These are phyloP conservation scores for Clavariopsis aquatica DNA, from an alignment of 495 filamentous ascomycete genomes.

Conservation along the genomic window DNA sequence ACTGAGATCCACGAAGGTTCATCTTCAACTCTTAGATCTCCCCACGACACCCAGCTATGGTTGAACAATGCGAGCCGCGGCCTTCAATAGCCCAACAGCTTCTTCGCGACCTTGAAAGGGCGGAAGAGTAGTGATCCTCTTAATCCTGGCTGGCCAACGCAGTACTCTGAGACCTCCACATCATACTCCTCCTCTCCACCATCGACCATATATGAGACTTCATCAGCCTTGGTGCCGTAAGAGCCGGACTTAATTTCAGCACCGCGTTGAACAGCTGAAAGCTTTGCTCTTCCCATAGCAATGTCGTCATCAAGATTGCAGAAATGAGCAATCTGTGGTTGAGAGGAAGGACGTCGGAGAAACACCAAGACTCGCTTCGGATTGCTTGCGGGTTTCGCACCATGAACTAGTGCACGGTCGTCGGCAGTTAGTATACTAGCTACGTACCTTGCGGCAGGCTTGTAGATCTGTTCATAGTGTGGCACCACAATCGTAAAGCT, in stretches of 20 bases:
- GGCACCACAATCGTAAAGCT: not conserved
- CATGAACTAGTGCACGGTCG: not conserved
- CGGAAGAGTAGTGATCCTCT: not conserved
- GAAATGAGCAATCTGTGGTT: not conserved
- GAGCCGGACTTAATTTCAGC: not conserved
- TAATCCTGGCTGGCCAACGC: not conserved
- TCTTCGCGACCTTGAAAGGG: not conserved
- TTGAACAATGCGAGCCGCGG: not conserved
- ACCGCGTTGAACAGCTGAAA: not conserved
- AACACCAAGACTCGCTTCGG: not conserved
- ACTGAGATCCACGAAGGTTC: too few species aligned
- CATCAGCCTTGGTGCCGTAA: not conserved
- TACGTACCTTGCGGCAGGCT: not conserved
- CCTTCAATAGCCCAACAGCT: not conserved
- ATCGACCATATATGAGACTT: slow-evolving; percentile 9
- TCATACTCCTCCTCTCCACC: slow-evolving; percentile 2
- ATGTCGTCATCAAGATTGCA: slow-evolving; percentile 7
- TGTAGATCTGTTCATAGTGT: not conserved
- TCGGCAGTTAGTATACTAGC: not conserved
- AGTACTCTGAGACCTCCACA: not conserved
- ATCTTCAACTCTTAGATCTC: too few species aligned
- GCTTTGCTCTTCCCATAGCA: not conserved
- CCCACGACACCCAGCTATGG: too few species aligned
- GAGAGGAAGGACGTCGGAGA: not conserved
- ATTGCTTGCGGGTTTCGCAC: not conserved